phyloP scores from a whole-genome alignment of 805 yeast genomes.

The Kluyveromyces wickerhamii region DNA sequence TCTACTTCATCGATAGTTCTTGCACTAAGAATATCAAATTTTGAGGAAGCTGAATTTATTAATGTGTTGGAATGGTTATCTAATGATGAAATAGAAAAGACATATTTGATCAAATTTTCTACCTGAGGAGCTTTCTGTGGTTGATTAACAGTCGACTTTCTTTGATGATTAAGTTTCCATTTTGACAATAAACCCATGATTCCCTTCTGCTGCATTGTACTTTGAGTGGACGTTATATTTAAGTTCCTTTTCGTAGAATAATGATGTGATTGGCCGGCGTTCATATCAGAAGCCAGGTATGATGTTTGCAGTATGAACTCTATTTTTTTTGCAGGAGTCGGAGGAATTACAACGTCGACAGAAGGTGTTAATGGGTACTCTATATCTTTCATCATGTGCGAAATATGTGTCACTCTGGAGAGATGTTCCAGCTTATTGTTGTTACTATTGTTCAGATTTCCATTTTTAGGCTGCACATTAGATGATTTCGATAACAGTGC shows the following conservation, averaged over 20 bases:
- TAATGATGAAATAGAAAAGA: slow-evolving; percentile 30
- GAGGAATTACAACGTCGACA: slow-evolving; percentile 44
- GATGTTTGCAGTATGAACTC: slow-evolving; percentile 33
- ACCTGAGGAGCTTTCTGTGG: slow-evolving; percentile 19
- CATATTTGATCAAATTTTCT: slow-evolving; percentile 31
- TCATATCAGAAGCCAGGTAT: slow-evolving; percentile 17
- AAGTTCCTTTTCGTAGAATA: slow-evolving; percentile 1
- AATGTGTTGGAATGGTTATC: slow-evolving; percentile 14
- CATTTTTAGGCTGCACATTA: background rate
- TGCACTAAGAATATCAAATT: slow-evolving; percentile 61
- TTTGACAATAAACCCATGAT: slow-evolving; percentile 23
- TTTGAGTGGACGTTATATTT: background rate
- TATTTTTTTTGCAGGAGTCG: slow-evolving; percentile 62
- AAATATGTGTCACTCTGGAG: slow-evolving; percentile 17
- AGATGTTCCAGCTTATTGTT: slow-evolving; percentile 10
- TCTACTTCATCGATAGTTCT: slow-evolving; percentile 65
- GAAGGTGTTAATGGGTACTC: slow-evolving; percentile 41
- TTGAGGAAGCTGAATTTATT: slow-evolving; percentile 17
- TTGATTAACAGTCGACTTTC: slow-evolving; percentile 4
- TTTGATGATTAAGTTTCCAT: slow-evolving; percentile 25
- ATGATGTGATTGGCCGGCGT: background rate
- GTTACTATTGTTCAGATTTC: too few species aligned
- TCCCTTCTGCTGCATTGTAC: slow-evolving; percentile 11
- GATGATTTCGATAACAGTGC: slow-evolving; percentile 1
- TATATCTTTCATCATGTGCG: slow-evolving; percentile 23